Conservation (phyloP, 2,329 filamentous ascomycete species). For the Aspergillus texensis region DNA sequence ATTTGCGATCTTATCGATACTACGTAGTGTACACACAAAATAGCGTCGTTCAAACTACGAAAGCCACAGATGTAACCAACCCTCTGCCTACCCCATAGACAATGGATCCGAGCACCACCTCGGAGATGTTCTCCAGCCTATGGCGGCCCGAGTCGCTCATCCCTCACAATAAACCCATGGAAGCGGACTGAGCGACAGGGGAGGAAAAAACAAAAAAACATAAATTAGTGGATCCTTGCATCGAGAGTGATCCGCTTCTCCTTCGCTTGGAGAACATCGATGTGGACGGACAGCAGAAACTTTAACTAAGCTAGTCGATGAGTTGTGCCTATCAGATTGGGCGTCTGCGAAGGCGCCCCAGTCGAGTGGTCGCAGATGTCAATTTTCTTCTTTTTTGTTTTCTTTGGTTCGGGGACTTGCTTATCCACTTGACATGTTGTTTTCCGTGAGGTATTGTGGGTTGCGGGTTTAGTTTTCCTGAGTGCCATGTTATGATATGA, state of each 20-base stretch:
- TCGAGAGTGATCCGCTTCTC: background rate
- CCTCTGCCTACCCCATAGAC: background rate
- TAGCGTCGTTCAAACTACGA: background rate
- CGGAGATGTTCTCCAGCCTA: conserved; percentile 1
- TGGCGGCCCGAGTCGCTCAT: background rate
- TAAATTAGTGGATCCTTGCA: conserved; percentile 1
- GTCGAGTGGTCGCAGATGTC: conserved; percentile 21
- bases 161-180: background rate
- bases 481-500: background rate
- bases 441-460: background rate
- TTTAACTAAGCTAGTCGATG: conserved; percentile 19
- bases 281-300: conserved; percentile 10
- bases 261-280: background rate
- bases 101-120: background rate
- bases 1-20: background rate
- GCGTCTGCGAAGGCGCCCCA: conserved; percentile 9
- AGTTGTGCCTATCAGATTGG: conserved; percentile 22
- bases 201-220: background rate
- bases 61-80: background rate
- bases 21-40: background rate
- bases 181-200: conserved; percentile 13
- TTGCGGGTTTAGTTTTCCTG: background rate
- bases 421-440: conserved; percentile 12
- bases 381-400: conserved; percentile 2
- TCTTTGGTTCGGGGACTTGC: background rate